phyloP scores from a whole-genome alignment of 2,329 filamentous ascomycete species.

The Aspergillus ochraceus region DNA sequence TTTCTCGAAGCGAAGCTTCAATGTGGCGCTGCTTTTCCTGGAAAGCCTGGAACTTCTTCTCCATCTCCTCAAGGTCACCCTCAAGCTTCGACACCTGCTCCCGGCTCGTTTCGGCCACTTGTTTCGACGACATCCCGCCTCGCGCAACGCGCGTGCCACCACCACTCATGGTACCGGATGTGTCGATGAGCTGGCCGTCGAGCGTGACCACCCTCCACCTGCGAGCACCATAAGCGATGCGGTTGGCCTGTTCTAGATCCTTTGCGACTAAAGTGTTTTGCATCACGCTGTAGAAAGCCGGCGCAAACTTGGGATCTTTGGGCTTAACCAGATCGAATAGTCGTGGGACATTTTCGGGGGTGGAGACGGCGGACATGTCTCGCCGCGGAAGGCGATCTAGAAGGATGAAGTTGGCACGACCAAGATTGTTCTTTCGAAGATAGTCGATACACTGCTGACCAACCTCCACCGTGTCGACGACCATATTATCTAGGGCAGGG shows the following conservation, averaged over 20 bases:
- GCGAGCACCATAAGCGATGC: constrained; percentile 90
- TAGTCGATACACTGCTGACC: constrained; percentile 99
- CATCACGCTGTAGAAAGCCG: constrained; percentile 93
- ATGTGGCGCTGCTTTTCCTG: constrained; percentile 81
- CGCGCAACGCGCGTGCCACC: constrained; percentile 87
- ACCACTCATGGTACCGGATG: constrained; percentile 98
- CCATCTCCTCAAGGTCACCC: constrained; percentile 78
- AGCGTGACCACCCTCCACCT: constrained; percentile 96
- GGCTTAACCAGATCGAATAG: constrained; percentile 90
- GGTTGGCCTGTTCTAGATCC: constrained; percentile 92
- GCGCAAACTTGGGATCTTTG: constrained; percentile 81
- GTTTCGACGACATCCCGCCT: constrained; percentile 95
- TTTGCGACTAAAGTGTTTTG: constrained; percentile 93
- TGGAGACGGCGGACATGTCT: constrained; percentile 77
- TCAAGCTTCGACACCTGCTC: constrained; percentile 89
- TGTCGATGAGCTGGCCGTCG: constrained; percentile 93
- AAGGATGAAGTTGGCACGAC: constrained; percentile 94
- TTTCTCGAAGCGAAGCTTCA: constrained; percentile 68
- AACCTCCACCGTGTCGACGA: constrained; percentile 92
- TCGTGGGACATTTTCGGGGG: constrained; percentile 87
- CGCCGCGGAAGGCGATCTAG: constrained; percentile 80
- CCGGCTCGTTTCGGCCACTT: constrained; percentile 80
- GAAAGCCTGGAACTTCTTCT: constrained; percentile 79
- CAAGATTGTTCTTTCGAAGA: constrained; percentile 93
- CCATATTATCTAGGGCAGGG: constrained; percentile 87